Evolutionary conservation across 1,139 yeast genomes (phyloP).

Genomic region (Lodderomyces jiufengensis): DNA sequence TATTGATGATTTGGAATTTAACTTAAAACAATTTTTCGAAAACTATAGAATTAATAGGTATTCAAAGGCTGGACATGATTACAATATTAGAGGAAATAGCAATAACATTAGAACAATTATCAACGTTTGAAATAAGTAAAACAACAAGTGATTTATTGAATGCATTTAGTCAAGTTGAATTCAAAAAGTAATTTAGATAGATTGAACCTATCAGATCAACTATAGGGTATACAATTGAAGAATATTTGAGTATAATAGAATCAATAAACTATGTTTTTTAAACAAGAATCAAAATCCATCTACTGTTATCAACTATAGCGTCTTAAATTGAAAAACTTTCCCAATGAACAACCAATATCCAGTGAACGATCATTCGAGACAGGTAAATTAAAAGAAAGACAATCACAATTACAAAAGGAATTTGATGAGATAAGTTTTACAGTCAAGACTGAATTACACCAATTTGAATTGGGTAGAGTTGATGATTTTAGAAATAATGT

Average conservation of each 20-base stretch:
- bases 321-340: constrained; percentile 50
- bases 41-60: constrained; percentile 70
- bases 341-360: constrained; percentile 50
- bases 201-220: constrained; percentile 77
- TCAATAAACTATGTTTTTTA: constrained; percentile 74
- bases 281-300: constrained; percentile 68
- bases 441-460: constrained; percentile 64
- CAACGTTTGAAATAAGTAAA: constrained; percentile 73
- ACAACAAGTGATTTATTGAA: constrained; percentile 56
- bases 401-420: constrained; percentile 50
- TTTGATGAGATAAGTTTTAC: constrained; percentile 61
- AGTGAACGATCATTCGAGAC: constrained; percentile 55
- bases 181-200: constrained; percentile 74
- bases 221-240: constrained; percentile 83
- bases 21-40: constrained; percentile 66
- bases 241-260: constrained; percentile 73
- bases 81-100: constrained; percentile 40
- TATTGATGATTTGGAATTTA: constrained; percentile 69
- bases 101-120: constrained; percentile 65
- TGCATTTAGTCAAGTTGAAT: constrained; percentile 68
- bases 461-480: constrained; percentile 72
- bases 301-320: constrained; percentile 45
- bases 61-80: constrained; percentile 73
- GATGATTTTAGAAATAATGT: constrained; percentile 86
- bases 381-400: constrained; percentile 54